Base-by-base conservation (phyloP, 345 rosid species). In the Alliaria petiolata region DNA sequence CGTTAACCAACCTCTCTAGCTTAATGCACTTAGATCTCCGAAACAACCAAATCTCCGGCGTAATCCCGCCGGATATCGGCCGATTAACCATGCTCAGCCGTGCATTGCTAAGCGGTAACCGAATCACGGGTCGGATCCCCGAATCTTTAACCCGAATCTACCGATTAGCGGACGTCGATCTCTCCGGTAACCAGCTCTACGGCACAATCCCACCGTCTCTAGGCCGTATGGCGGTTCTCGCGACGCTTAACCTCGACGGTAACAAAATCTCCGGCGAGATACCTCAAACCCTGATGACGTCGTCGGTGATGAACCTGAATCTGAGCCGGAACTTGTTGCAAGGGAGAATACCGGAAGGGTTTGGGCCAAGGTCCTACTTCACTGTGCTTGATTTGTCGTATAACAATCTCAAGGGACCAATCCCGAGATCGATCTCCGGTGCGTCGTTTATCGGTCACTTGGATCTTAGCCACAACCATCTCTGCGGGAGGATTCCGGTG, bases 1-100 rank as follows among this genome's bases (percentile, higher is more conserved):
- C 96, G 5, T 43, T 93, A 28, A 82, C 86, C 28, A 87, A 80
- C 30, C 78, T 93, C 16, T 83, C 92, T 0, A 76, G 85, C 55
- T 77, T 93, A 76, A 93, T 88, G 98, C 98, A 93, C 30, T 79
- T 93, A 6, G 98, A 92, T 65, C 76, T 88, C 42, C 83, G 95
- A 14, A 88, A 84, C 73, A 92, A 90, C 83, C 19, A 66, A 25
- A 69, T 93, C 36, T 76, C 83, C 9, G 97, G 98, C 0, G 36
- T 77, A 0, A 65, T 93, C 47, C 97, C 98, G 0, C n/a, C 7
- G 2, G 79, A 82, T 53, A 54, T 90, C 70, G 89, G 90, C 8
- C 76, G 79, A 7, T 87, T 90, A 53, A 42, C 69, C 35, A 93
- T 90, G 98, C 55, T 90, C 39, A 89, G 98, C 72, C 80, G 92